A percentile compares a stretch with the other conserved stretches of the same genome.
phyloP scores from a whole-genome alignment of 495 filamentous ascomycete genomes.

The Neurospora africana region DNA sequence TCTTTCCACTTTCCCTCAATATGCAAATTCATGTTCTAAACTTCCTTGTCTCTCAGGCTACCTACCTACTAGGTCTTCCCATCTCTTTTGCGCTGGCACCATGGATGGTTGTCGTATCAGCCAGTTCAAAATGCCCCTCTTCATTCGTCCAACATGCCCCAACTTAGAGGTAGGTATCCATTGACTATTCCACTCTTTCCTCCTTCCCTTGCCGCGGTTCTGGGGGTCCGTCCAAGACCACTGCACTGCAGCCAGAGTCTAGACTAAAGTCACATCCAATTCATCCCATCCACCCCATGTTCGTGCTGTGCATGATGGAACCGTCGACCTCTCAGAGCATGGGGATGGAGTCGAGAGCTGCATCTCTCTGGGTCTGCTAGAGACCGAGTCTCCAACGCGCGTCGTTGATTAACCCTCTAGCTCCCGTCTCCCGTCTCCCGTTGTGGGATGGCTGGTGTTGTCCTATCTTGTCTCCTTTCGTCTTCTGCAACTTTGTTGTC shows the following conservation, averaged over 20 bases:
- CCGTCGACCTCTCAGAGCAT: not conserved
- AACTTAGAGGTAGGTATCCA: not conserved
- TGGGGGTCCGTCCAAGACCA: not conserved
- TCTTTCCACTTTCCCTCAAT: not conserved
- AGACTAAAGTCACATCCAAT: not conserved
- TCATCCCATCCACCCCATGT: not conserved
- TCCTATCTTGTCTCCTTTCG: conserved; percentile 9
- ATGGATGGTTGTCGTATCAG: not conserved
- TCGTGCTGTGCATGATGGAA: not conserved
- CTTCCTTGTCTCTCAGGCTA: not conserved
- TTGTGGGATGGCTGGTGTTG: conserved; percentile 4
- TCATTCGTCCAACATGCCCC: not conserved
- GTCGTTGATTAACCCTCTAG: not conserved
- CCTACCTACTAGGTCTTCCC: too few relatives aligned
- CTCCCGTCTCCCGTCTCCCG: not conserved
- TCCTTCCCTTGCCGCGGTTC: not conserved
- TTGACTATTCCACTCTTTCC: not conserved
- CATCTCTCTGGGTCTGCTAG: not conserved
- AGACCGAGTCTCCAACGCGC: not conserved
- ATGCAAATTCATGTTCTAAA: not conserved
- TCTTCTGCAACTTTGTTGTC: not conserved
- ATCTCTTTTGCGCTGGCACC: not conserved
- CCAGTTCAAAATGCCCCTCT: not conserved
- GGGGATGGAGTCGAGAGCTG: not conserved
- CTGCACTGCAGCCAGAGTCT: not conserved